Percentiles rank a stretch among this genome's conserved stretches.
Evolutionary conservation across 495 filamentous ascomycete species (phyloP).

Genomic region (Haplographium delicatum): DNA sequence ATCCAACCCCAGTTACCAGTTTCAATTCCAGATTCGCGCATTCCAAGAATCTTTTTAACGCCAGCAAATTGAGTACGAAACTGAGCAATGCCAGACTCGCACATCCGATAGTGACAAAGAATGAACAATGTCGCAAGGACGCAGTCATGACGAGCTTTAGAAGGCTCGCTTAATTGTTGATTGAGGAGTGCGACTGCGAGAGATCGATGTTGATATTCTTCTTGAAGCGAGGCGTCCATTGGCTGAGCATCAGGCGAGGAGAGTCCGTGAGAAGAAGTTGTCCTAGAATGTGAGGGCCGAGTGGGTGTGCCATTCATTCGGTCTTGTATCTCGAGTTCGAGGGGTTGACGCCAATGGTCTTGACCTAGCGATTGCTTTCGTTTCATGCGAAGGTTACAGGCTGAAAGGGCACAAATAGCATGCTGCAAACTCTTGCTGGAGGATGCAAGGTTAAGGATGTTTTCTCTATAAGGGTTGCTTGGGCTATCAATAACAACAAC

Average conservation of each 20-base stretch:
- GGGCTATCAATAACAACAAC: conserved; percentile 88
- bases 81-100: conserved; percentile 84
- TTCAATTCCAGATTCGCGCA: conserved; percentile 66
- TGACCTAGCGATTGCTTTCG: conserved; percentile 48
- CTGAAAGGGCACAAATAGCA: conserved; percentile 83
- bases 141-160: conserved; percentile 73
- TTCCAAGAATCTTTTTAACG: conserved; percentile 83
- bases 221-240: conserved; percentile 49
- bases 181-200: conserved; percentile 80
- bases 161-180: conserved; percentile 68
- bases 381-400: conserved; percentile 73
- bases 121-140: conserved; percentile 84
- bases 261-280: conserved; percentile 19
- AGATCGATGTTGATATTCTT: conserved; percentile 77
- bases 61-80: conserved; percentile 93
- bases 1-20: conserved; percentile 75
- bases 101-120: conserved; percentile 88
- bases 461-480: conserved; percentile 76
- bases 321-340: conserved; percentile 22
- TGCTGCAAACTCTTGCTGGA: conserved; percentile 80
- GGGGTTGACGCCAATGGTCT: conserved; percentile 28
- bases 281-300: conserved; percentile 4
- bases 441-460: conserved; percentile 74
- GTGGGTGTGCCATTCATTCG: conserved; percentile 18
- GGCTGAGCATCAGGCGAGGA: conserved; percentile 22